Evolutionary conservation across 1,139 yeast genomes (phyloP).

Genomic region (Chernovozyma aurita): DNA sequence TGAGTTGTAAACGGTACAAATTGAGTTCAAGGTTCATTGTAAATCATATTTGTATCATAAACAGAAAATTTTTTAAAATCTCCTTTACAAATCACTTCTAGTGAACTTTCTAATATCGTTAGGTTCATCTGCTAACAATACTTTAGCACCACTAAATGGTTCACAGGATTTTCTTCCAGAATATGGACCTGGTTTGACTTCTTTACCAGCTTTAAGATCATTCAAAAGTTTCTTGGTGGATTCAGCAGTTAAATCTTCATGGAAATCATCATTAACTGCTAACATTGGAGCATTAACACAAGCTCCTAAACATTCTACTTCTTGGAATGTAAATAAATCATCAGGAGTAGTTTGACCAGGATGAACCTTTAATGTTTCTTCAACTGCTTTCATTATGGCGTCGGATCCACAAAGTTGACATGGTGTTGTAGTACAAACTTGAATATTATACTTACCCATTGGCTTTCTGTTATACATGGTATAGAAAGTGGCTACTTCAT

Average conservation of each 20-base stretch:
- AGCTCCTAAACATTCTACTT: constrained; percentile 90
- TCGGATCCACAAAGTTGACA: constrained; percentile 86
- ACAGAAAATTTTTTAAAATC: too few relatives aligned
- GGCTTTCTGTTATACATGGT: constrained; percentile 90
- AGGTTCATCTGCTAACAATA: constrained; percentile 58
- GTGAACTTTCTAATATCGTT: constrained; percentile 56
- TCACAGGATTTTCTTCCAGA: constrained; percentile 70
- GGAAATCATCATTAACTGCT: constrained; percentile 78
- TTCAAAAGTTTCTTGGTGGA: constrained; percentile 59
- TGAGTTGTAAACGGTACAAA: too few relatives aligned
- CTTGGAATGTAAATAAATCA: constrained; percentile 75
- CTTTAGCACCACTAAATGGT: constrained; percentile 69
- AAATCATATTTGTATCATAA: too few relatives aligned
- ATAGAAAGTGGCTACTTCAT: constrained; percentile 89
- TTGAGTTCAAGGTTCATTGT: too few relatives aligned
- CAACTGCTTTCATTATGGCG: constrained; percentile 67
- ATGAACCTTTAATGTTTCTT: constrained; percentile 55
- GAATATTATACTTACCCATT: constrained; percentile 80
- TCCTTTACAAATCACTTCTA: constrained; percentile 31
- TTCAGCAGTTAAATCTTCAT: constrained; percentile 76
- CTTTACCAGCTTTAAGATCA: constrained; percentile 60
- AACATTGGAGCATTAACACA: constrained; percentile 91
- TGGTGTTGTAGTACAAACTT: constrained; percentile 88
- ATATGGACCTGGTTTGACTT: constrained; percentile 64
- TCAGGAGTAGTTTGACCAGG: constrained; percentile 81